These are phyloP conservation scores for Penicillium sp. DNA, from an alignment of 2,329 filamentous ascomycete genomes.

Conservation along the genomic window DNA sequence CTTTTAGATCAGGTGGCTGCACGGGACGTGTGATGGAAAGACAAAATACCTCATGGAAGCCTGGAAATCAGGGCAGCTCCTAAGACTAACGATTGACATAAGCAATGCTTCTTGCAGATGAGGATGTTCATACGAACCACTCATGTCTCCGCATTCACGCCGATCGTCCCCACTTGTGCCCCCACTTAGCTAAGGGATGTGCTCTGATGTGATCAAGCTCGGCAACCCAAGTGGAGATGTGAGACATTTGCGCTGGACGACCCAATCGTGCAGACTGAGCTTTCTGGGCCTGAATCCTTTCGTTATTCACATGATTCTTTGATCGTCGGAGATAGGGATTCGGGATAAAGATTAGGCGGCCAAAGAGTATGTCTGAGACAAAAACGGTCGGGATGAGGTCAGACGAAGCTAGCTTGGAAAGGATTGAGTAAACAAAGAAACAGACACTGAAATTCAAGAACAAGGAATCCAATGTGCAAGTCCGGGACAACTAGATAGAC, in stretches of 20 bases:
- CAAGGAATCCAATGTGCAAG: background rate
- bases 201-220: background rate
- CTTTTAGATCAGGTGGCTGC: background rate
- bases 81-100: background rate
- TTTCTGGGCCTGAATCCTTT: background rate
- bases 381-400: background rate
- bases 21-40: background rate
- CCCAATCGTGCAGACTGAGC: background rate
- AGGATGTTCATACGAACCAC: background rate
- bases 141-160: background rate
- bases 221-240: background rate
- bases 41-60: background rate
- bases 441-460: background rate
- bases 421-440: background rate
- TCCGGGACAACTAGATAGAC: too few relatives aligned
- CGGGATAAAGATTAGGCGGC: background rate
- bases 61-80: background rate
- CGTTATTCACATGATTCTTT: background rate
- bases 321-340: background rate
- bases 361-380: background rate
- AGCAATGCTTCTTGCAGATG: background rate
- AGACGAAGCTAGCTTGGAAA: background rate
- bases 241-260: background rate
- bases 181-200: background rate
- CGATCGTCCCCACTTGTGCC: background rate